phyloP scores from a whole-genome alignment of 495 filamentous ascomycete species.

The Oidiodendron maius region DNA sequence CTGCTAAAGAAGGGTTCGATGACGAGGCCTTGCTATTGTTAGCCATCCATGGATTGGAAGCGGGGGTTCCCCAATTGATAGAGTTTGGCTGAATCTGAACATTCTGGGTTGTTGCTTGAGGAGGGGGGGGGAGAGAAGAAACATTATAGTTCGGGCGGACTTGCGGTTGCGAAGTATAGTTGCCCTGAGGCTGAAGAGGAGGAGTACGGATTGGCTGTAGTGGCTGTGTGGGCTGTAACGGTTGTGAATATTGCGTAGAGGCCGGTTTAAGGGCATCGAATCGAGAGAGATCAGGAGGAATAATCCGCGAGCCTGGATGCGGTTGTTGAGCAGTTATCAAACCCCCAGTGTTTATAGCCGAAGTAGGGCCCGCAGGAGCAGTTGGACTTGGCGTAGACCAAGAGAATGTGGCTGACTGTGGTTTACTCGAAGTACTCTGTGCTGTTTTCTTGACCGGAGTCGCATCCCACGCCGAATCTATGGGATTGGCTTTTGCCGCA shows the following conservation, averaged over 20 bases:
- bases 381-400: conserved; percentile 51
- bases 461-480: conserved; percentile 40
- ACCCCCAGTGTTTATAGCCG: conserved; percentile 3
- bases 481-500: conserved; percentile 21
- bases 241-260: conserved; percentile 48
- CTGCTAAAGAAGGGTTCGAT: conserved; percentile 21
- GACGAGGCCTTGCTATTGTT: conserved; percentile 13
- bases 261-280: conserved; percentile 44
- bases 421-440: conserved; percentile 16
- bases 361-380: conserved; percentile 11
- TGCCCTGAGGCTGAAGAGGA: conserved; percentile 18
- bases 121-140: conserved; percentile 2
- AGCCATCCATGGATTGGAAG: conserved; percentile 22
- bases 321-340: conserved; percentile 31
- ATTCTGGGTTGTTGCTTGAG: not conserved
- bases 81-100: conserved; percentile 5
- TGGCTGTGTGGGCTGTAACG: conserved; percentile 32
- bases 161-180: conserved; percentile 11
- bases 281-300: conserved; percentile 47
- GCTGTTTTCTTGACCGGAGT: conserved; percentile 20
- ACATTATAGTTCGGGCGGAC: conserved; percentile 4
- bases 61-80: conserved; percentile 18
- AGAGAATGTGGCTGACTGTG: conserved; percentile 43
- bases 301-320: conserved; percentile 40
- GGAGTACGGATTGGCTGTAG: not conserved